Conservation (phyloP, 768 basidiomycete species). For the Rhodotorula toruloides region DNA sequence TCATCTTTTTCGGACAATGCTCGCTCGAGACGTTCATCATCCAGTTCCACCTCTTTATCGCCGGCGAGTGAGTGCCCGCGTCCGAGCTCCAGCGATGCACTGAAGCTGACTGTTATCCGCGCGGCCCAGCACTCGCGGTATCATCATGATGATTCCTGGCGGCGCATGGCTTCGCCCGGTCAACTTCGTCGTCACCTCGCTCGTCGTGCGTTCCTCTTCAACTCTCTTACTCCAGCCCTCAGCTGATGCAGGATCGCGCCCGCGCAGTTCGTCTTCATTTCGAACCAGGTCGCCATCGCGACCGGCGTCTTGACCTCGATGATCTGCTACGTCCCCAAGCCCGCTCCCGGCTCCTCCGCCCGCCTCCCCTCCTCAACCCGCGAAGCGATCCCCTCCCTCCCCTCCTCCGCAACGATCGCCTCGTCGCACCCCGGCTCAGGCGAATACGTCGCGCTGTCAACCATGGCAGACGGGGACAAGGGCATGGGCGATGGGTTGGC, state of each 20-base stretch:
- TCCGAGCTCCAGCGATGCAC: neutral
- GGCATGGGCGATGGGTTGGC: neutral
- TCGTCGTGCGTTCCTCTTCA: conserved; percentile 47
- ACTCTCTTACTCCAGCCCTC: neutral
- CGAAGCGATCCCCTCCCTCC: conserved; percentile 22
- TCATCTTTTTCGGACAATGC: conserved; percentile 76
- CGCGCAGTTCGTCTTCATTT: conserved; percentile 65
- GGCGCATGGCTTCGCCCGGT: conserved; percentile 61
- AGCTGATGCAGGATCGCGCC: neutral
- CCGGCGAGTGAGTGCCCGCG: conserved; percentile 28
- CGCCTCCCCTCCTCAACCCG: conserved; percentile 29
- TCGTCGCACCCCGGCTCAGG: conserved; percentile 3
- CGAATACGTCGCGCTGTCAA: conserved; percentile 35
- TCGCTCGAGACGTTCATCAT: conserved; percentile 88
- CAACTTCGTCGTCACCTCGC: conserved; percentile 69
- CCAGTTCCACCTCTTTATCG: conserved; percentile 60
- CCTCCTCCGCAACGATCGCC: conserved; percentile 3
- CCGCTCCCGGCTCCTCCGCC: conserved; percentile 6
- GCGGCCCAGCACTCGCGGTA: conserved; percentile 45
- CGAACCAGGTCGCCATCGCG: conserved; percentile 68
- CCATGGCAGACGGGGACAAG: conserved; percentile 4
- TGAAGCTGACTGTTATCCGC: conserved; percentile 47
- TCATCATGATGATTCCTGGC: conserved; percentile 73
- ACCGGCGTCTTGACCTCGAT: conserved; percentile 64
- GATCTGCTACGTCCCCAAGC: conserved; percentile 48